Percentiles rank a stretch among this genome's conserved stretches.
These are phyloP conservation scores for Phoma herbarum DNA, from an alignment of 2,329 filamentous ascomycete species.

Conservation along the genomic window DNA sequence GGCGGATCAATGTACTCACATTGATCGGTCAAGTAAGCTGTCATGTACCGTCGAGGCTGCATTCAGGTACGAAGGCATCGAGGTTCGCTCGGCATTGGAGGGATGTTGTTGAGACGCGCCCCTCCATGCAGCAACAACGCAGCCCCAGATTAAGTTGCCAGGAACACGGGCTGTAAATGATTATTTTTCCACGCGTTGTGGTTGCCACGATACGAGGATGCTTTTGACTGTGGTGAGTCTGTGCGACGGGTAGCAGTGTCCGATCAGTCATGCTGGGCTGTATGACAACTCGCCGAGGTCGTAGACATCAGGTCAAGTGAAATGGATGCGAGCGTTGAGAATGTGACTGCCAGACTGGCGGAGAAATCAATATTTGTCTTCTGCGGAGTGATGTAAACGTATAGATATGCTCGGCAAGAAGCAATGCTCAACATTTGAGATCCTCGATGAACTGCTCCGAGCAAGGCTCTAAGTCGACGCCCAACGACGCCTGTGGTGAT, in stretches of 20 bases:
- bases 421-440: neutral
- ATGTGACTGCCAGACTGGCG: neutral
- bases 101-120: constrained; percentile 1
- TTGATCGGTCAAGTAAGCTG: neutral
- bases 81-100: neutral
- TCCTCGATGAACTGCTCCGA: neutral
- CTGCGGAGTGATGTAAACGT: neutral
- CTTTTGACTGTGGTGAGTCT: constrained; percentile 7
- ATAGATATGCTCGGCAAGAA: neutral
- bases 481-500: neutral
- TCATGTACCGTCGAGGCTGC: neutral
- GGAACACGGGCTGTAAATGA: neutral
- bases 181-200: constrained; percentile 10
- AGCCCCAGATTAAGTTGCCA: constrained; percentile 7
- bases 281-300: neutral
- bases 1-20: neutral
- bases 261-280: neutral
- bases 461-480: neutral
- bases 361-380: neutral
- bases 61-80: neutral
- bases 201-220: constrained; percentile 5
- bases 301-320: neutral
- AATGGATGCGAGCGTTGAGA: neutral
- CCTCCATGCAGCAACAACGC: constrained; percentile 16
- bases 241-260: constrained; percentile 3